These are phyloP conservation scores for Taphrina pruni DNA, from an alignment of 1,139 yeast genomes.

Conservation along the genomic window DNA sequence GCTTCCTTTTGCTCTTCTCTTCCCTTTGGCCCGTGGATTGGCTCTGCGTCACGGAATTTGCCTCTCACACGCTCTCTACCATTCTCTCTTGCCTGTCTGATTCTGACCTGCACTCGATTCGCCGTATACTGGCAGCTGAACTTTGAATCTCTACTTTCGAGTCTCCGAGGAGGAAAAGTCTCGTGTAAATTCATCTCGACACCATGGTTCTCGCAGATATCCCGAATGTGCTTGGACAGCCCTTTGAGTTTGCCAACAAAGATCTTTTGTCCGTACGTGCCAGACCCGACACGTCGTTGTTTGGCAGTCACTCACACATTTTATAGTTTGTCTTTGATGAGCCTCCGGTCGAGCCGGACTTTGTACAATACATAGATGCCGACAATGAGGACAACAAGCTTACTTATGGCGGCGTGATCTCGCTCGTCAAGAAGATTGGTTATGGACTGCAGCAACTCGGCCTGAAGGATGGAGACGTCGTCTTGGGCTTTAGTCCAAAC, in stretches of 20 bases:
- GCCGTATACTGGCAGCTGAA: too few relatives aligned
- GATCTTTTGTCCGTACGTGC: constrained; percentile 28
- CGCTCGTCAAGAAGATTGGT: constrained; percentile 22
- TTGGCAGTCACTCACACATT: background rate
- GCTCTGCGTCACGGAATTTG: too few relatives aligned
- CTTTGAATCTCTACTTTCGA: too few relatives aligned
- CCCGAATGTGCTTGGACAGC: constrained; percentile 15
- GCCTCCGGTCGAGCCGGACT: constrained; percentile 24
- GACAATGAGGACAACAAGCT: constrained; percentile 25
- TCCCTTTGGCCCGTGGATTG: too few relatives aligned
- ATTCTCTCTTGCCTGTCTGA: too few relatives aligned
- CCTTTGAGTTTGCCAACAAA: constrained; percentile 22
- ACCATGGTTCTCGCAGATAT: constrained; percentile 28
- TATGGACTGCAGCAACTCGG: constrained; percentile 27
- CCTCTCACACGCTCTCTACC: too few relatives aligned
- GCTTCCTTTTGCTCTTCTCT: too few relatives aligned
- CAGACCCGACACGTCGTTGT: background rate
- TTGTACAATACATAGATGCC: constrained; percentile 25
- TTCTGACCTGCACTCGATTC: too few relatives aligned
- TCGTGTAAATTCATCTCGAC: background rate
- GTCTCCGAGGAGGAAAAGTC: too few relatives aligned
- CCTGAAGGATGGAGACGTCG: constrained; percentile 33
- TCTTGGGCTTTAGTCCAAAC: constrained; percentile 36
- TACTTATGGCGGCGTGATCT: constrained; percentile 22
- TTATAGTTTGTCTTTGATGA: constrained; percentile 33